A percentile compares a stretch with the other conserved stretches of the same genome.
Evolutionary conservation across 1,284 basidiomycete genomes (phyloP).

Genomic region (Pseudozyma sp.): DNA sequence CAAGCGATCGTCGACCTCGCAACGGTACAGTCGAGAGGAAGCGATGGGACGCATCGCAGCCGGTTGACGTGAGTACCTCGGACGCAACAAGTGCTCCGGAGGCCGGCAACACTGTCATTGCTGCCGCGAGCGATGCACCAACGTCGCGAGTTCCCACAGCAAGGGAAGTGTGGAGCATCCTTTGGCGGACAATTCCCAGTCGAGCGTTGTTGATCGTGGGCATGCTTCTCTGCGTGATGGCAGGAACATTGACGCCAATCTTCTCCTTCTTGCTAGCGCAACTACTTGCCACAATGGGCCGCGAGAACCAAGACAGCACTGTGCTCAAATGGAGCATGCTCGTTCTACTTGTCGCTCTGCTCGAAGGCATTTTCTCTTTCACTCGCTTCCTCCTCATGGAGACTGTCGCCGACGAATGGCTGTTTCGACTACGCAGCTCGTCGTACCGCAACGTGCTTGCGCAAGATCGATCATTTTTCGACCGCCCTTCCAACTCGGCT

Average conservation of each 20-base stretch:
- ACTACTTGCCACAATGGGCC: conserved; percentile 75
- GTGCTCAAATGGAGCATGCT: conserved; percentile 57
- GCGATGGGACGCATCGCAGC: conserved; percentile 16
- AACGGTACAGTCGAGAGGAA: conserved; percentile 8
- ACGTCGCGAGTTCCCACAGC: conserved; percentile 7
- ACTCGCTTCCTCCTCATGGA: conserved; percentile 74
- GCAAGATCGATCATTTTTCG: conserved; percentile 94
- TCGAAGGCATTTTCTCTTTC: conserved; percentile 81
- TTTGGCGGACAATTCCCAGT: conserved; percentile 80
- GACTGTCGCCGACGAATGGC: conserved; percentile 80
- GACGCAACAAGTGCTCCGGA: background rate
- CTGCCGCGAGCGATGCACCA: background rate
- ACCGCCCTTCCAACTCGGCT: conserved; percentile 76
- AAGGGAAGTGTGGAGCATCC: conserved; percentile 63
- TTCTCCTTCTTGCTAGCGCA: conserved; percentile 90
- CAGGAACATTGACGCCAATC: conserved; percentile 86
- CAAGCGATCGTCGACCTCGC: conserved; percentile 31
- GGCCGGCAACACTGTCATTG: background rate
- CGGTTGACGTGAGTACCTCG: background rate
- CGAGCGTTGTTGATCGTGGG: conserved; percentile 80
- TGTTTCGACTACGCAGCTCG: conserved; percentile 76
- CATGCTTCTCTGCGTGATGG: conserved; percentile 73
- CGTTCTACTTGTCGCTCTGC: conserved; percentile 78
- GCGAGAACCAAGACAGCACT: conserved; percentile 76
- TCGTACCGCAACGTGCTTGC: conserved; percentile 77